Conservation (phyloP, 805 yeast species). For the Ogataea pignaliae region DNA sequence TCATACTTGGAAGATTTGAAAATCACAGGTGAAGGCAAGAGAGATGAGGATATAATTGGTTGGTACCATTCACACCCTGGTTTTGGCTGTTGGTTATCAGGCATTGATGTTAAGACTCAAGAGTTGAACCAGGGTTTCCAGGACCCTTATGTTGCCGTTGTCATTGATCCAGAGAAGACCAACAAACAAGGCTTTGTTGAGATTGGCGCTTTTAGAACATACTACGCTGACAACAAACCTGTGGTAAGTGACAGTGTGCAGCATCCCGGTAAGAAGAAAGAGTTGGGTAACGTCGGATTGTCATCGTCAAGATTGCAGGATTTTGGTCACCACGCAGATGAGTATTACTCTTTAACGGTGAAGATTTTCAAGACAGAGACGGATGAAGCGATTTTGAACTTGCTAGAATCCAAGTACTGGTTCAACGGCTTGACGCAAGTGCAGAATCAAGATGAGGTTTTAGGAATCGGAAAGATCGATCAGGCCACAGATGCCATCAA, state of each 20-base stretch:
- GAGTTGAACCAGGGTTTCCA: constrained; percentile 78
- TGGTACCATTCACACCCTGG: constrained; percentile 99
- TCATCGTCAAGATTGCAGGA: constrained; percentile 55
- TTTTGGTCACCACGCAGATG: constrained; percentile 66
- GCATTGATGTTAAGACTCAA: constrained; percentile 91
- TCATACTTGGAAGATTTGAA: constrained; percentile 60
- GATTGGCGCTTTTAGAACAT: constrained; percentile 86
- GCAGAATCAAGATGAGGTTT: constrained; percentile 11
- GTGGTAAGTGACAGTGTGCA: neutral
- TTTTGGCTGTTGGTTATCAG: constrained; percentile 93
- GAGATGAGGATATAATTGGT: constrained; percentile 78
- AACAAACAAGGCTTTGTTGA: constrained; percentile 60
- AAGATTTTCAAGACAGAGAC: constrained; percentile 49
- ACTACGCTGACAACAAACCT: constrained; percentile 24
- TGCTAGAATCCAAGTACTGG: constrained; percentile 46
- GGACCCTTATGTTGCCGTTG: constrained; percentile 88
- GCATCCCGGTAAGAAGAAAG: constrained; percentile 1
- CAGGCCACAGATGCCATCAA: constrained; percentile 4
- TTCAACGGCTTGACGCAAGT: constrained; percentile 30
- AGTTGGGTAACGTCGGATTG: constrained; percentile 18
- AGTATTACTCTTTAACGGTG: constrained; percentile 63
- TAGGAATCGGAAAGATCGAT: constrained; percentile 8
- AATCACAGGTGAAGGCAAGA: constrained; percentile 32
- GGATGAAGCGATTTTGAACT: constrained; percentile 44
- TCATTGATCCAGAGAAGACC: constrained; percentile 78